Evolutionary conservation across 1,284 basidiomycete genomes (phyloP), one percentile per base, ranked within the genome.

Genomic region (Meripilus lineatus): DNA sequence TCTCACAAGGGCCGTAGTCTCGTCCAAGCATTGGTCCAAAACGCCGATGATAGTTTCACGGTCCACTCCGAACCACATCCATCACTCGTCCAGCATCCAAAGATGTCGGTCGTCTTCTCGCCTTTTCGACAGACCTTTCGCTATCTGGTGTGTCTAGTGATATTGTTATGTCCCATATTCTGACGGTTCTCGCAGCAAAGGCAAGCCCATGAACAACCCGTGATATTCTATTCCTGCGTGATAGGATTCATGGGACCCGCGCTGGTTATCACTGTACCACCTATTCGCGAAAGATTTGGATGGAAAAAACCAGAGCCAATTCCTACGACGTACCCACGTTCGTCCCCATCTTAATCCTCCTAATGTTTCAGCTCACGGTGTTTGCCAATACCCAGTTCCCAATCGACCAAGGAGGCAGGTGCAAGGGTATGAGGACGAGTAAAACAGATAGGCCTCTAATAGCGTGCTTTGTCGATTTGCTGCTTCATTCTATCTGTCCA

Each of bases 121-220:
- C 28, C 44, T 10, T 38, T 45, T 6, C 28, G 40, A 18, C 23
- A 26, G 20, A 33, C 37, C 6, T 44, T 35, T 32, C 37, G 46
- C n/a, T 33, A 47, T 34, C 30, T 45, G 38, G 47, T 42, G 21
- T 15, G 38, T 20, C 15, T 33, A 32, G 32, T 36, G 34, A 17
- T 20, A 7, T 17, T 18, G 3, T 36, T 5, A 23, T 35, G n/a
- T 37, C 13, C 15, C 39, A 14, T 40, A 17, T 17, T 38, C 41
- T 14, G 24, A 14, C 11, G 20, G 11, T 38, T 5, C 18, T 20
- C 24, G 36, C 52, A 83, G 79, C 80, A 81, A 77, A 81, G 86
- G 49, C 79, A 85, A 58, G 91, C 93, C 28, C 94, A 97, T 70
- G 93, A 96, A 69, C 82, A 82, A 56, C 93, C 93, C 28, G 88